Evolutionary conservation across 1,139 yeast species (phyloP).

Genomic region (Meyerozyma elateridarum): DNA sequence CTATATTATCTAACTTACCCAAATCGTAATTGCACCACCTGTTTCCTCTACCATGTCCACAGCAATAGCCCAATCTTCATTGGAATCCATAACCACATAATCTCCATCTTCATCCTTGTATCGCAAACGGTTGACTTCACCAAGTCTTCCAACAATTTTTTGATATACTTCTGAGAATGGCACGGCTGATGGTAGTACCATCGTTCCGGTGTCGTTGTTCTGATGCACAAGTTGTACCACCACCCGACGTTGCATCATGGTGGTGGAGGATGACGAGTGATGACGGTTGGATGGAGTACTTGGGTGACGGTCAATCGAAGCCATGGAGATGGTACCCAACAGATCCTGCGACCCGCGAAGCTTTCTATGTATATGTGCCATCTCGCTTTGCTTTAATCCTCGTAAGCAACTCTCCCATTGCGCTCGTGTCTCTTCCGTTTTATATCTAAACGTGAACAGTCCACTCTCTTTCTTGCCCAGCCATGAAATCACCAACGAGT

Average conservation of each 20-base stretch:
- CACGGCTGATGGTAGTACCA: slow-evolving; percentile 41
- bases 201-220: slow-evolving; percentile 10
- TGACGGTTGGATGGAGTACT: slow-evolving; percentile 25
- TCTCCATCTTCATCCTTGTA: slow-evolving; percentile 97
- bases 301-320: slow-evolving; percentile 11
- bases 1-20: slow-evolving; percentile 1
- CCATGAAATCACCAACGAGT: slow-evolving; percentile 70
- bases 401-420: slow-evolving; percentile 68
- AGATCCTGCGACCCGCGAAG: slow-evolving; percentile 33
- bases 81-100: slow-evolving; percentile 78
- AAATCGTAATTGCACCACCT: slow-evolving; percentile 7
- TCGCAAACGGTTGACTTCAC: slow-evolving; percentile 50
- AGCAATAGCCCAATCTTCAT: slow-evolving; percentile 67
- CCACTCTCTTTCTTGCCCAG: slow-evolving; percentile 75
- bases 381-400: slow-evolving; percentile 36
- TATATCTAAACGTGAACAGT: slow-evolving; percentile 63
- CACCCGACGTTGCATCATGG: slow-evolving; percentile 39
- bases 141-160: slow-evolving; percentile 34
- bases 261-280: slow-evolving; percentile 42
- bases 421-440: slow-evolving; percentile 63
- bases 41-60: slow-evolving; percentile 49
- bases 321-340: slow-evolving; percentile 4
- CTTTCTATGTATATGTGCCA: slow-evolving; percentile 38
- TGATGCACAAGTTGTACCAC: slow-evolving; percentile 11
- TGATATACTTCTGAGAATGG: slow-evolving; percentile 44